Evolutionary conservation across 345 rosid species (phyloP), one percentile per base, ranked within the genome.

Genomic region (Physaria fendleri): DNA sequence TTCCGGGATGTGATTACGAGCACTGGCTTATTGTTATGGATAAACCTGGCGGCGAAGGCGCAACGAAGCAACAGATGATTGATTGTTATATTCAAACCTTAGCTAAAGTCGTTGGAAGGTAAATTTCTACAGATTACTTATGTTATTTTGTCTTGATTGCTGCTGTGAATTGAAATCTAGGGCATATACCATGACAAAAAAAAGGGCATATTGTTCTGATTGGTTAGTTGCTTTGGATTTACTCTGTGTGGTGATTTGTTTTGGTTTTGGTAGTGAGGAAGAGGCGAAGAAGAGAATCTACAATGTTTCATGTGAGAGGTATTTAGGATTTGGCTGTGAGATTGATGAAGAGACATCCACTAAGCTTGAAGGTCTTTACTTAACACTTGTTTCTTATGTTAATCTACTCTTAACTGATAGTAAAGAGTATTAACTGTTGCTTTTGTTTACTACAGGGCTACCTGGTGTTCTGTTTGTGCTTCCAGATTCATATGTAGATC

Each of bases 21-120:
- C 99, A 90, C 75, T 93, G 97, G 97, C 97, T 93, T 33, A 93
- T 87, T 43, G 90, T 94, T 20, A 94, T 90, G 85, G 96, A 94
- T 46, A 87, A 90, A 66, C 95, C 96, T 5, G 95, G 97, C 3
- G 95, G 96, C 1, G 96, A 90, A 37, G 85, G 81, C 0, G 95
- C 96, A 10, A 78, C 79, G 16, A 90, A 94, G 75, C 88, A 94
- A 80, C 85, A 90, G 69, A 94, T 94, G 97, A 85, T 90, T 32
- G 99, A 94, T 61, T 82, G 88, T 17, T 94, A 94, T 24, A 22
- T 94, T 35, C 64, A 90, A 76, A 90, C 99, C 38, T 68, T 87
- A 6, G 90, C 99, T 20, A 80, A 82, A 70, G 81, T 90, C 52
- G 64, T 94, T 40, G 95, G 94, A 59, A 83, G 96, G 95, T 86